Evolutionary conservation across 1,139 yeast species (phyloP), one percentile per base, ranked within the genome.

Genomic region (Geotrichum phurueaensis): DNA sequence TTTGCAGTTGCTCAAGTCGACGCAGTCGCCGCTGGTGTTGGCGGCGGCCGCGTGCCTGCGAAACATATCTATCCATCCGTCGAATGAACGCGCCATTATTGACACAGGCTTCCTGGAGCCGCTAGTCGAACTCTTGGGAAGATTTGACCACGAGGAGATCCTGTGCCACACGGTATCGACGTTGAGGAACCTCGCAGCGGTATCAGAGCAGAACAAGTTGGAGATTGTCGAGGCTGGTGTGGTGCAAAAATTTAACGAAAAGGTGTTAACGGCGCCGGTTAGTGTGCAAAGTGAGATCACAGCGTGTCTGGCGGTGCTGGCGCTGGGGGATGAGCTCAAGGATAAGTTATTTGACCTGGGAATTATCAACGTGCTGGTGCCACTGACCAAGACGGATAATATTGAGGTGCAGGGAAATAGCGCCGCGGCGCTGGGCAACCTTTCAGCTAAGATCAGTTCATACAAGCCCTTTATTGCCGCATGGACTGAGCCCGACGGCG

Each of bases 1-100:
- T 71, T 96, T 91, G n/a, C 87, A 88, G 65, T 81, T 95, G 61
- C 81, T 94, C 68, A 92, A 94, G 68, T 87, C 96, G 57, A 84
- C 88, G 66, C 96, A 94, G 70, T 92, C 90, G 70, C 97, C 99
- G 25, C 80, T 95, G 65, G 91, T 92, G 13, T 80, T 94, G 62
- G 98, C 99, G 2, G 95, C 98, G 13, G 99, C 92, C 59, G 99
- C 99, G 1, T 94, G 99, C 77, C 90, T 94, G 67, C 85, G 99
- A 78, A 94, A 94, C 73, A 90, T 95, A 62, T 91, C 97, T 13
- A 94, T 94, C 67, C 99, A 95, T 73, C 98, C 99, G 56, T 81
- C 89, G 74, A 94, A 94, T 73, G 99, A 95, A 77, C 94, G 96
- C n/a, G 81, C 95, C 62, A 94, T 94, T 62, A 95, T 94, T 64